Evolutionary conservation across 768 basidiomycete genomes (phyloP), one percentile per base, ranked within the genome.

Genomic region (Cystofilobasidium bisporidii): DNA sequence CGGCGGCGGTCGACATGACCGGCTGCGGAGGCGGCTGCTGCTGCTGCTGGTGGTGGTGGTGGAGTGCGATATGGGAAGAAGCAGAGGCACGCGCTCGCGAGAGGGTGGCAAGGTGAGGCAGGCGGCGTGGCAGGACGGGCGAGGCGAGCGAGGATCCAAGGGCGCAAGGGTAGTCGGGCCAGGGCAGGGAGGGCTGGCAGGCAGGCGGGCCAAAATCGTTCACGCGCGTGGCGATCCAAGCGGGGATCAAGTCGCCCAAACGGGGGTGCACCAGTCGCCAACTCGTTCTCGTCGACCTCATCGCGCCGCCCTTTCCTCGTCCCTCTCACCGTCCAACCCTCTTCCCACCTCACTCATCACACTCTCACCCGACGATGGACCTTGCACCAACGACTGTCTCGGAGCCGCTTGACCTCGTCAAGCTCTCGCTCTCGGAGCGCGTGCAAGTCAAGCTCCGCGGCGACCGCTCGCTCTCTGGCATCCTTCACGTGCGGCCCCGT

Each of bases 391-490:
- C 72, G 17, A 75, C 67, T 9, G 72, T 78, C 40, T 66, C 75
- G n/a, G 93, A 96, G 77, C 96, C 96, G 26, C 91, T 99, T 78
- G 96, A 99, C 78, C 85, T 98, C 73, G 94, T 99, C 75, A 84
- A 93, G 70, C 83, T 98, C 40, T 94, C 93, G 45, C 84, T 99
- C 71, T 91, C 89, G 75, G 96, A 99, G 81, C 91, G 93, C 62
- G 94, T 99, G 10, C 96, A 93, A 78, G 90, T 99, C 71, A 99
- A 99, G 78, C 83, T 99, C 70, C 81, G 96, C 72, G 96, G 96
- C 24, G 94, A 98, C 76, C 82, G 96, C 60, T 88, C 96, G 73
- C 80, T 99, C 55, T 85, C 87, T 4, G 94, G 94, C 14, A 85
- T 94, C 71, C 80, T 99, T 56, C 94, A 99, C 79, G 96, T 94